A percentile compares a stretch with the other conserved stretches of the same genome.
phyloP scores from a whole-genome alignment of 2,329 filamentous ascomycete species.

The Talaromyces pinophilus region DNA sequence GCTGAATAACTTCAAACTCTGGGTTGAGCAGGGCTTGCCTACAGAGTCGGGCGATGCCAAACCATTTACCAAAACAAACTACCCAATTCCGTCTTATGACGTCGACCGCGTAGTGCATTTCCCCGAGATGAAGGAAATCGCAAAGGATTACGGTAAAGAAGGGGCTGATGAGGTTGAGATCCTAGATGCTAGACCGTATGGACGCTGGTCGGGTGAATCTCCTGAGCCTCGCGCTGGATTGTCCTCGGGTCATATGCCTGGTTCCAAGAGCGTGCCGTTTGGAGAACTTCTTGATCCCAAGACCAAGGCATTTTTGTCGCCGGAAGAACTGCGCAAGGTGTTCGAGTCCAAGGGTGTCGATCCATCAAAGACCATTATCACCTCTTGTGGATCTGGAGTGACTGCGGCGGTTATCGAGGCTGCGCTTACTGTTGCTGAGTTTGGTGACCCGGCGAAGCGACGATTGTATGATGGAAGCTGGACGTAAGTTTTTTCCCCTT shows the following conservation, averaged over 20 bases:
- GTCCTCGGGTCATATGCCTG: conserved; percentile 87
- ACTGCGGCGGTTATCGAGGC: conserved; percentile 90
- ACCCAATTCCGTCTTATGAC: conserved; percentile 59
- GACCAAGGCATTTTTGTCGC: conserved; percentile 76
- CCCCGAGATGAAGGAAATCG: conserved; percentile 78
- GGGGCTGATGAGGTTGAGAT: conserved; percentile 82
- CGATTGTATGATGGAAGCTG: conserved; percentile 94
- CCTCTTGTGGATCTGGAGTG: conserved; percentile 89
- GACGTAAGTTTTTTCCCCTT: conserved; percentile 67
- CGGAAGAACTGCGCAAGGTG: conserved; percentile 69
- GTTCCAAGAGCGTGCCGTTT: conserved; percentile 80
- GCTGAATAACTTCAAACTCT: conserved; percentile 93
- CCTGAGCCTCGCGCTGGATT: conserved; percentile 85
- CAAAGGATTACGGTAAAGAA: conserved; percentile 73
- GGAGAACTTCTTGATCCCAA: conserved; percentile 75
- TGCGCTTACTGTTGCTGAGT: conserved; percentile 76
- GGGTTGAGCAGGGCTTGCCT: conserved; percentile 80
- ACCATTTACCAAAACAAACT: conserved; percentile 46
- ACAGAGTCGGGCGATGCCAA: conserved; percentile 68
- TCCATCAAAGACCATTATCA: conserved; percentile 76
- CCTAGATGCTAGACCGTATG: conserved; percentile 78
- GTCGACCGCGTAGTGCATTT: conserved; percentile 71
- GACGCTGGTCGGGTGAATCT: conserved; percentile 77
- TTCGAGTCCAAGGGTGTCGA: conserved; percentile 81
- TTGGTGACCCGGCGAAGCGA: conserved; percentile 65